Evolutionary conservation across 257 asterid species (phyloP), one percentile per base, ranked within the genome.

Genomic region (Rhazya stricta): DNA sequence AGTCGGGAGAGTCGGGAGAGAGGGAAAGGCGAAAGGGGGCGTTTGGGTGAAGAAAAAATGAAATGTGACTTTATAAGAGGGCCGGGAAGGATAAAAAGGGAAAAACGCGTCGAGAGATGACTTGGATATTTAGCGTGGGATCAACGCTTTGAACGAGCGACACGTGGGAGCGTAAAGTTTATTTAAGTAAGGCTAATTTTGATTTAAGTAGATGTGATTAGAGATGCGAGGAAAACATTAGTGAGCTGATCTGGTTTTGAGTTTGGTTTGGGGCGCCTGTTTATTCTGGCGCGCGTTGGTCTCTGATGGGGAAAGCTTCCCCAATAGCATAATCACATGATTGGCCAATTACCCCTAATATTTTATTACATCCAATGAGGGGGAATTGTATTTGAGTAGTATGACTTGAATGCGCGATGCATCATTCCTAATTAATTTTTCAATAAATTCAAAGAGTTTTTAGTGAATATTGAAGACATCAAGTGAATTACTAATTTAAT

Each of bases 111-210:
- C 23, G n/a, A 29, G 41, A 18, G 16, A 56, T 51, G 42, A 62
- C 15, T 19, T 6, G 80, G 77, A 45, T 53, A 34, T 25, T 74
- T 50, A 10, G 77, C 75, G 83, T 80, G 54, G 19, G 2, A 76
- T 76, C 71, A 13, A 76, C 78, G 77, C 75, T 65, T 67, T 62
- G 45, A 51, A 54, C 15, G 74, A 6, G 5, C 1, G 70, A 67
- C 74, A 66, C 73, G 79, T 74, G 76, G 66, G 76, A n/a, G 67
- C 37, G 76, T 72, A n/a, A 72, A n/a, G 25, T 45, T 43, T 15
- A 15, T 45, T 43, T 13, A 12, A 7, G 5, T 53, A 18, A 53
- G 19, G 27, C 43, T 53, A 53, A 6, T 53, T 18, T 21, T 63
- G 34, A 2, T 29, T 67, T 67, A 30, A 61, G n/a, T 30, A 41